Conservation (phyloP, 208 protist genomes). For the Leishmania braziliensis region DNA sequence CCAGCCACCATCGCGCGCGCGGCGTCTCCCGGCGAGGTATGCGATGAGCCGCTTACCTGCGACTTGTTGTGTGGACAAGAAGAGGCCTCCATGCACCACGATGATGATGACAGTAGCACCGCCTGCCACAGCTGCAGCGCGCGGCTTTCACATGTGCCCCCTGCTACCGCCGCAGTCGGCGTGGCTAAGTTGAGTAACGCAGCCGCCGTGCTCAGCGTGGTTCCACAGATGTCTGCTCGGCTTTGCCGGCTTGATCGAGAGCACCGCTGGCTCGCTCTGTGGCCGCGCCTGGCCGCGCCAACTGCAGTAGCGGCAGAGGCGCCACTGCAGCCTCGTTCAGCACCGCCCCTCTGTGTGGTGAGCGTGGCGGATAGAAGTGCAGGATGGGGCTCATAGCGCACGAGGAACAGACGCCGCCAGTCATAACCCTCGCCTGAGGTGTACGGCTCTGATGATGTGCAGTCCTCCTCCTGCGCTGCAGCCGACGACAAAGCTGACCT, state of each 20-base stretch:
- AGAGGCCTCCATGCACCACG: background rate
- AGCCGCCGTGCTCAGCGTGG: background rate
- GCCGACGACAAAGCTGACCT: background rate
- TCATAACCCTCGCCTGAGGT: conserved; percentile 7
- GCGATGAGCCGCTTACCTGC: background rate
- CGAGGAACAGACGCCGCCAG: conserved; percentile 33
- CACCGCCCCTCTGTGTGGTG: background rate
- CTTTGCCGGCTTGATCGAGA: background rate
- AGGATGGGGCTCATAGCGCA: conserved; percentile 15
- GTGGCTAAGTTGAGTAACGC: background rate
- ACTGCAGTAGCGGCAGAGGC: background rate
- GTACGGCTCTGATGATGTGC: background rate
- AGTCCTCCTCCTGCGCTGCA: background rate
- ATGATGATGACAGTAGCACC: background rate
- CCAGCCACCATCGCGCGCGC: background rate
- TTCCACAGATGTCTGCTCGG: background rate
- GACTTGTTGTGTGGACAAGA: background rate
- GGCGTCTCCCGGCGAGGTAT: background rate
- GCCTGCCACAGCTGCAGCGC: conserved; percentile 15
- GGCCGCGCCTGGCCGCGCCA: background rate
- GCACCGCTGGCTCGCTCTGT: background rate
- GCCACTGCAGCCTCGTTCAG: background rate
- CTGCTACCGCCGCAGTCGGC: background rate
- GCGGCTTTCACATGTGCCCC: background rate
- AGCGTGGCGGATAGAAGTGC: background rate